A percentile compares a stretch with the other conserved stretches of the same genome.
phyloP scores from a whole-genome alignment of 1,284 basidiomycete species.

The Apiotrichum laibachii region DNA sequence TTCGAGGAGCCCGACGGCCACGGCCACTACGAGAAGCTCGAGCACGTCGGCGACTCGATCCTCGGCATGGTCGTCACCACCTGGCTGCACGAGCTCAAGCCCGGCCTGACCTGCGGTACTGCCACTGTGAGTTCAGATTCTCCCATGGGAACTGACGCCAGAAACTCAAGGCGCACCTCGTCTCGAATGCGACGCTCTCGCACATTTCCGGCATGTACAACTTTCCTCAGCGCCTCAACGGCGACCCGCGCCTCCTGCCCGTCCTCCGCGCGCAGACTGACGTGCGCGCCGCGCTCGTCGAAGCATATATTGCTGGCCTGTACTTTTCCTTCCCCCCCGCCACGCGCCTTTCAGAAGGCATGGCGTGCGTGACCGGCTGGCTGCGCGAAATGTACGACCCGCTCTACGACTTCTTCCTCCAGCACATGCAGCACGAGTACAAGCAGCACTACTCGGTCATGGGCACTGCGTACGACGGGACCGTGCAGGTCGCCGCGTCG shows the following conservation, averaged over 20 bases:
- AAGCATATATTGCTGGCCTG: constrained; percentile 46
- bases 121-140: constrained; percentile 36
- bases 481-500: constrained; percentile 23
- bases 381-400: constrained; percentile 47
- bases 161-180: constrained; percentile 48
- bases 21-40: constrained; percentile 46
- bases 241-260: constrained; percentile 32
- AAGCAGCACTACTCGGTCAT: constrained; percentile 31
- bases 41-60: constrained; percentile 47
- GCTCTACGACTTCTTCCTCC: constrained; percentile 44
- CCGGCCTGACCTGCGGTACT: constrained; percentile 39
- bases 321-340: constrained; percentile 38
- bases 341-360: constrained; percentile 24
- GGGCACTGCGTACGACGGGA: constrained; percentile 26
- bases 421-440: constrained; percentile 39
- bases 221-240: constrained; percentile 37
- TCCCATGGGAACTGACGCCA: constrained; percentile 11
- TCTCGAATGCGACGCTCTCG: constrained; percentile 46
- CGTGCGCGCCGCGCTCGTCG: constrained; percentile 45
- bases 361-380: constrained; percentile 35
- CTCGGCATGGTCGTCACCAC: constrained; percentile 47
- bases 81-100: constrained; percentile 44
- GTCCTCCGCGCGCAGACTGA: constrained; percentile 42
- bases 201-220: constrained; percentile 45
- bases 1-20: constrained; percentile 37